Base-by-base conservation (phyloP, 495 filamentous ascomycete genomes). In the Penicillium lagena region DNA sequence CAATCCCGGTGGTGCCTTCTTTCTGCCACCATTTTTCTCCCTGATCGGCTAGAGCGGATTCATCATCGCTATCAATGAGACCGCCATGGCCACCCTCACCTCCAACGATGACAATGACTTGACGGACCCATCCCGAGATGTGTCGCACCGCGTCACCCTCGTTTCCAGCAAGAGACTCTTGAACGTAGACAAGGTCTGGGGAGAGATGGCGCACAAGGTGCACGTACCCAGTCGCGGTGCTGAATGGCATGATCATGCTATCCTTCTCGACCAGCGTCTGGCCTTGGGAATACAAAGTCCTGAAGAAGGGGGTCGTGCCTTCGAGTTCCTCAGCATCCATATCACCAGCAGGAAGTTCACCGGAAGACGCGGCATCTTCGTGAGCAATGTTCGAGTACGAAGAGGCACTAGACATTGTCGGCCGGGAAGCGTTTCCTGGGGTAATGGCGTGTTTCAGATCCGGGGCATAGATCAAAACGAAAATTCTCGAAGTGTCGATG, bases 21-120 rank as follows among this genome's bases (percentile, higher is more conserved):
- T 77, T 75, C 55, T 91, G 80, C 87, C 88, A 96, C 90, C 90
- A 96, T 39, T 73, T 74, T 40, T 79, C 77, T 27, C 59, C 55
- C 42, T 77, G 74, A 28, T 79, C 76, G 28, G 73, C 72, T 41
- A 80, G 75, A 1, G 72, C 61, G 1, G 66, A 71, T 59, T 96
- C 90, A 29, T 90, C 90, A 46, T 95, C 89, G 47, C 88, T 95
- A 60, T 96, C 90, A 1, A 89, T 87, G 32, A 96, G 73, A 1
- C 88, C 90, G 17, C 89, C 89, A 29, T 87, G 81, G 12, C 86
- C 89, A 47, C 83, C 83, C 46, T 89, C 87, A 42, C 85, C 86
- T 7, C 89, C 90, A 14, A 95, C 86, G 2, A 95, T 85, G 22
- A 95, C 77, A 27, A 95, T 74, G 36, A 89, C 81, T 55, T 90